Evolutionary conservation across 257 asterid species (phyloP).

Genomic region (Nicotiana undulata): DNA sequence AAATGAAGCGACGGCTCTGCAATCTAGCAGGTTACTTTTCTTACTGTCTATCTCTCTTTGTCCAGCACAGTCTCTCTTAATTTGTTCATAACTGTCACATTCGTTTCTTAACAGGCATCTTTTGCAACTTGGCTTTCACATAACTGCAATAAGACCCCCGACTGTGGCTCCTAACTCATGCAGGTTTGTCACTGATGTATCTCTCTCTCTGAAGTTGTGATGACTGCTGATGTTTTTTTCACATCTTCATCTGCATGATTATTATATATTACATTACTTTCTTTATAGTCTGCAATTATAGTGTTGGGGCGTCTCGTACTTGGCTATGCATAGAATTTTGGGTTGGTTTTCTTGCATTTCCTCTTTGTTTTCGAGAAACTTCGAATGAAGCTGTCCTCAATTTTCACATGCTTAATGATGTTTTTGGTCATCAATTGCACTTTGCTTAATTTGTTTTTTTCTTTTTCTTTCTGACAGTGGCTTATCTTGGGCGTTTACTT

Average conservation of each 20-base stretch:
- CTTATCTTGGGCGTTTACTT: neutral
- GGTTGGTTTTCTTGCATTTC: neutral
- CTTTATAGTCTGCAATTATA: neutral
- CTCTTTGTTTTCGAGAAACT: neutral
- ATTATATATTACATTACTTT: neutral
- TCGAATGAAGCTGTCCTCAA: neutral
- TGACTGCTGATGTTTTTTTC: neutral
- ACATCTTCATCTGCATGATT: neutral
- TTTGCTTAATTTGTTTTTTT: neutral
- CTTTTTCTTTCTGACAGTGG: neutral
- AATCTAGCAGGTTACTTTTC: slow-evolving; percentile 71
- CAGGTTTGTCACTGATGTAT: slow-evolving; percentile 47
- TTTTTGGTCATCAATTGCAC: neutral
- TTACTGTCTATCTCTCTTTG: neutral
- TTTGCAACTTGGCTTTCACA: slow-evolving; percentile 63
- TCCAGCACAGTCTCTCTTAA: slow-evolving; percentile 18
- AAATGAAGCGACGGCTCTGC: slow-evolving; percentile 75
- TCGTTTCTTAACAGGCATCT: slow-evolving; percentile 62
- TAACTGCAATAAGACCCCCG: slow-evolving; percentile 92
- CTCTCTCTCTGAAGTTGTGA: neutral
- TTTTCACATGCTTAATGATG: neutral
- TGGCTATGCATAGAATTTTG: neutral
- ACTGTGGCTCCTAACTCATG: slow-evolving; percentile 93
- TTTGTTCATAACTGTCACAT: slow-evolving; percentile 14
- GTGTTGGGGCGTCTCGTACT: neutral